Base-by-base conservation (phyloP, 495 filamentous ascomycete genomes). In the Daldinia concentrica region DNA sequence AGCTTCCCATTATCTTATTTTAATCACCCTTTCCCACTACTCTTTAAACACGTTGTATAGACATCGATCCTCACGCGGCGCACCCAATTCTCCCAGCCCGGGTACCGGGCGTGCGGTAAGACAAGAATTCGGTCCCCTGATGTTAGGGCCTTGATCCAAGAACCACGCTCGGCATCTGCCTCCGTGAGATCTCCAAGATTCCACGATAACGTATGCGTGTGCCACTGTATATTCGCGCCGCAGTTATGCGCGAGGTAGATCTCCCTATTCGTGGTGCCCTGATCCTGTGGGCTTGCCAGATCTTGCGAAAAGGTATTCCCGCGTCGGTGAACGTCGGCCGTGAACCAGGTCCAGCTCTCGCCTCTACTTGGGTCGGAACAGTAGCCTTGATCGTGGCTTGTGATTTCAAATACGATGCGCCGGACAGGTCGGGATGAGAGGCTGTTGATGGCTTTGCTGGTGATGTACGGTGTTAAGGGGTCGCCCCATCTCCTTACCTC, bases 71-170 rank as follows among this genome's bases (percentile, higher is more conserved):
- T 64, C 36, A 71, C 63, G 1, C 64, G 39, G 11, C 24, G 39
- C 2, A 71, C 68, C 72, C 72, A 74, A 22, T 74, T 74, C 55
- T 74, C 68, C 72, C 72, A 74, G 1, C 68, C 68, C 3, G 72
- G 72, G 14, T 64, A 74, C n/a, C 68, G 37, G n/a, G 64, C 72
- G 24, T 56, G 60, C 27, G 72, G 63, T 36, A 67, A 37, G 22
- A 74, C 56, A 5, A 64, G 50, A 14, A 73, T 50, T 6, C 62
- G 41, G 12, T 72, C 69, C 6, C 69, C 69, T 12, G 51, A 52
- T 4, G 26, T 11, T 45, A 72, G 22, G n/a, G 22, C 69, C 22
- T 45, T 66, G 24, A 72, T 63, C 69, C 69, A 72, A 15, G 14
- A 7, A 0, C 58, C 57, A 6, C 63, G 51, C 52, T 72, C 69